Conservation (phyloP, 768 basidiomycete genomes). For the Lentinula sp. region DNA sequence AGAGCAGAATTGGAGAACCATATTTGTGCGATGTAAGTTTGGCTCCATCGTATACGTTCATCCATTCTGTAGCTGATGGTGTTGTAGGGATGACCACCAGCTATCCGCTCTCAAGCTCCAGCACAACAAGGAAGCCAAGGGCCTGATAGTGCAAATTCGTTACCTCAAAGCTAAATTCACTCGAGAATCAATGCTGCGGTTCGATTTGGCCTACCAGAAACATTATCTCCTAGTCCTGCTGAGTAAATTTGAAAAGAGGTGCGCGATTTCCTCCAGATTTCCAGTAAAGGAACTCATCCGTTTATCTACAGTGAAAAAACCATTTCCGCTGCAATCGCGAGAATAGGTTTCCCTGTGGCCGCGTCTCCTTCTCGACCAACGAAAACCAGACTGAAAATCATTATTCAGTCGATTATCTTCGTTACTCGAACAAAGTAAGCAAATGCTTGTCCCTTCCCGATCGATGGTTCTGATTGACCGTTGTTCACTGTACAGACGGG, state of each 20-base stretch:
- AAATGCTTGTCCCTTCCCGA: not conserved
- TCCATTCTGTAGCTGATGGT: constrained; percentile 6
- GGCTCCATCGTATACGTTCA: not conserved
- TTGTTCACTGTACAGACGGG: constrained; percentile 33
- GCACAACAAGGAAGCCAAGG: constrained; percentile 87
- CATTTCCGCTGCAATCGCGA: constrained; percentile 70
- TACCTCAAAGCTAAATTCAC: constrained; percentile 92
- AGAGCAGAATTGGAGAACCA: constrained; percentile 47
- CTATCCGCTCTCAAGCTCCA: constrained; percentile 50
- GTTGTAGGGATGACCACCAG: constrained; percentile 44
- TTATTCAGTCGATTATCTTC: constrained; percentile 58
- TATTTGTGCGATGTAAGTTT: constrained; percentile 47
- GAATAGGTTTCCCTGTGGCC: constrained; percentile 60
- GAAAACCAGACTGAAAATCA: constrained; percentile 47
- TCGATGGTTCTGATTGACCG: constrained; percentile 6
- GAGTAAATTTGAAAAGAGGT: constrained; percentile 67
- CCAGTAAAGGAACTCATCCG: too few relatives aligned
- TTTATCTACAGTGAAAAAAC: constrained; percentile 48
- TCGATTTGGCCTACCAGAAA: constrained; percentile 81
- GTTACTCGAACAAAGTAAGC: constrained; percentile 57
- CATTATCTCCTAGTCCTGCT: constrained; percentile 77
- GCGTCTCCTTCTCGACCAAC: constrained; percentile 30
- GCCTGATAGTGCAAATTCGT: constrained; percentile 82
- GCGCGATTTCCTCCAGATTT: constrained; percentile 11
- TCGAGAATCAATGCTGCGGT: constrained; percentile 76